Base-by-base conservation (phyloP, 768 basidiomycete genomes). In the Naganishia vishniacii region DNA sequence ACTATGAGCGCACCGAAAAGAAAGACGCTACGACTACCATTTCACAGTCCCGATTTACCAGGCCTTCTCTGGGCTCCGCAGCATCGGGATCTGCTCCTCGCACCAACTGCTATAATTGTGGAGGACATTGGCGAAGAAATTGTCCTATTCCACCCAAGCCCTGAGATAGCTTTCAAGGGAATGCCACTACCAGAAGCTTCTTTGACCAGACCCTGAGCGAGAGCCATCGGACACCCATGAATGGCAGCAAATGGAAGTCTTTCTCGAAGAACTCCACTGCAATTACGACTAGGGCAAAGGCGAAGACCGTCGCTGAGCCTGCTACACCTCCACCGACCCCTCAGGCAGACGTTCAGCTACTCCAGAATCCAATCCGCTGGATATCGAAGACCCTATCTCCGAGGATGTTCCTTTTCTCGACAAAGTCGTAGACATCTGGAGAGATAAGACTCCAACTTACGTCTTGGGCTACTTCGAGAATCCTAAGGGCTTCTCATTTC, bases 51-150 rank as follows among this genome's bases (percentile, higher is more conserved):
- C 42, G 42, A 5, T 5, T 8, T 15, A 20, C n/a, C 18, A 44
- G n/a, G n/a, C 42, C 42, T n/a, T 12, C 7, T 15, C n/a, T 15
- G n/a, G 25, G 26, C 3, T 34, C 18, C 20, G 13, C 25, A 3
- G 23, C 45, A 9, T 28, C 46, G 31, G 23, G 42, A 11, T 23
- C 59, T 20, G 28, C 20, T 25, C 28, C 25, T 40, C 28, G 42
- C 42, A 20, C 42, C 18, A 44, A 44, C 5, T 44, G 11, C 42
- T 44, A 11, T n/a, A 44, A 31, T 12, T 62, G 61, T 25, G 31
- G 34, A 9, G 61, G 61, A 20, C 62, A 64, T 26, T 64, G 62
- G 49, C 32, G 32, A 31, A 11, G 26, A 16, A 29, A 61, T 25
- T 61, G 60, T 34, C 60, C 60, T 48, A 8, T 26, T 28, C 48